Evolutionary conservation across 805 yeast genomes (phyloP).

Genomic region (Cyberlindnera amylophila): DNA sequence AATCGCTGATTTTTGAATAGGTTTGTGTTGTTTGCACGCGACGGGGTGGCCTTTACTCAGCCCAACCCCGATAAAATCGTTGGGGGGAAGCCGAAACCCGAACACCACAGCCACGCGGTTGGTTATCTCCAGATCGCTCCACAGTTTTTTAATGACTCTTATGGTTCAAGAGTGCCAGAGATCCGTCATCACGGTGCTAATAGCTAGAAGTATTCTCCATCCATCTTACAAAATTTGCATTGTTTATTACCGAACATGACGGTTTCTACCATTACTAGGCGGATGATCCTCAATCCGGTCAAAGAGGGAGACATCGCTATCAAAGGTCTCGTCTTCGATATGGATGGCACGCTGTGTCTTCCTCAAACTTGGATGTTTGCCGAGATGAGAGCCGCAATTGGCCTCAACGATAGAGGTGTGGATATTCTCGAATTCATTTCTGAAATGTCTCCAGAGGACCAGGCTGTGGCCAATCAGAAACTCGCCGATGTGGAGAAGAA

Average conservation of each 20-base stretch:
- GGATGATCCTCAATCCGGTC: conserved; percentile 23
- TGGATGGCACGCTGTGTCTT: conserved; percentile 74
- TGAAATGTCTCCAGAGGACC: conserved; percentile 36
- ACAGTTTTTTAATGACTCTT: no score
- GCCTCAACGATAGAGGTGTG: conserved; percentile 37
- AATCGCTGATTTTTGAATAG: no score
- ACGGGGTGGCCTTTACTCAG: conserved; percentile 1
- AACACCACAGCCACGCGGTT: not conserved
- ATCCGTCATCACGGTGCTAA: no score
- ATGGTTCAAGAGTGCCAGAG: no score
- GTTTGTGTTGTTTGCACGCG: not conserved
- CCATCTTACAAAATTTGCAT: no score
- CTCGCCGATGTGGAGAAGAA: conserved; percentile 52
- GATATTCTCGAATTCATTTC: conserved; percentile 55
- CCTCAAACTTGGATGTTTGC: conserved; percentile 60
- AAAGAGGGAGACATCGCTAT: conserved; percentile 30
- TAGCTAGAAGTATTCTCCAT: no score
- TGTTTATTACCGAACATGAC: no score
- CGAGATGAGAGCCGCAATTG: conserved; percentile 59
- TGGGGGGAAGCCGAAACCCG: conserved; percentile 1
- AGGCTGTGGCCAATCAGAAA: conserved; percentile 40
- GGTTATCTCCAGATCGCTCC: no score
- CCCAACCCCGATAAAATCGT: conserved; percentile 1
- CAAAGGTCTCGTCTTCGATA: conserved; percentile 63
- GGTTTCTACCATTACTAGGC: conserved; percentile 10